Base-by-base conservation (phyloP, 169 alveolate genomes). In the Perkinsus olseni region DNA sequence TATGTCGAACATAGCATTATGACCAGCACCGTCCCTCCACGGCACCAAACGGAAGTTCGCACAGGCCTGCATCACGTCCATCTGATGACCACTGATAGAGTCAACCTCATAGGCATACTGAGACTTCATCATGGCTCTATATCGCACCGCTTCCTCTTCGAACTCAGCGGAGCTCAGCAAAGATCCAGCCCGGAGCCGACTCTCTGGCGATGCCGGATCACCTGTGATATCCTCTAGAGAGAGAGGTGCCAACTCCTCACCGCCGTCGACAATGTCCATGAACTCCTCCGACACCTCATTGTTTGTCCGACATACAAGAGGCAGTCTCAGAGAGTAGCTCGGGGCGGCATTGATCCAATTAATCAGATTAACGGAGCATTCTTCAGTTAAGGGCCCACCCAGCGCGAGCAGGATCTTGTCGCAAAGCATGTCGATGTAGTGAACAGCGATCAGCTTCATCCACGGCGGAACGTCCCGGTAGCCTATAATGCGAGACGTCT, bases 391-490 rank as follows among this genome's bases (percentile, higher is more conserved):
- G 38, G 45, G 45, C 45, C 38, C 48, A 10, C 24, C 50, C 45
- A 38, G 39, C 92, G 31, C 39, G 24, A 90, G 17, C 45, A 31
- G 92, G 31, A 90, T 38, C 28, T 90, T 90, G n/a, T 36, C 92
- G 39, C 92, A 36, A n/a, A 90, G 45, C 17, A 90, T 38, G 10
- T 90, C 48, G 45, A 13, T 36, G n/a, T 90, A 38, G 48, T 34
- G 34, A 34, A 13, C n/a, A 28, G 92, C 92, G 31, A 90, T 39
- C 92, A 38, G 8, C 45, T 90, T 90, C 50, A 31, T 31, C 92
- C 92, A 90, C 3, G 92, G 92, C 45, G 92, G 39, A n/a, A 90
- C 38, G 45, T 90, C 92, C 10, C 92, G 38, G 92, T 90, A 90
- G 36, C 92, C 92, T 8, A 90, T 36, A 38, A 90, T 21, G 31